Evolutionary conservation across 441 rosid species (phyloP), one percentile per base, ranked within the genome.

Genomic region (Brassica hybrid): DNA sequence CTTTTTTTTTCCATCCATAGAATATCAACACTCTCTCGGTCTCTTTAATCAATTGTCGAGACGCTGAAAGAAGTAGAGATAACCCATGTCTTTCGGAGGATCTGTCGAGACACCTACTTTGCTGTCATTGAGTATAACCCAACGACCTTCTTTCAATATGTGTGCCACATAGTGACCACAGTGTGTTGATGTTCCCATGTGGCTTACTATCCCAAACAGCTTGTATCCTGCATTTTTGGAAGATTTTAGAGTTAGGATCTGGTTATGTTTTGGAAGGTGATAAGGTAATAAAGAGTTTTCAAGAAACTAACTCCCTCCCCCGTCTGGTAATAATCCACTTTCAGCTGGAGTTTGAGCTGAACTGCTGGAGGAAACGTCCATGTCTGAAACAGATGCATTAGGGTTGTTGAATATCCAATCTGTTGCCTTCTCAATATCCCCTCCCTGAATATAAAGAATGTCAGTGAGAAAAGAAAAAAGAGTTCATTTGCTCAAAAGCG

Each of bases 361-460:
- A 73, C 73, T 85, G 84, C 84, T 83, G 4, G 95, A 87, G 72
- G 91, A 81, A 69, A 90, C 85, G 81, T 92, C 91, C 95, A 87
- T 89, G 77, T 92, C 90, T 13, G 96, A 80, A 67, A 71, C 79
- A 56, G 86, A 75, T 78, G 94, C 90, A 83, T 84, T 87, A 27
- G 98, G 97, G 81, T 87, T 94, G 84, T 81, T 92, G 81, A 93
- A 96, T 88, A 96, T 92, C 99, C 99, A 96, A 75, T 96, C 98
- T 64, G 99, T 92, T 73, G 99, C 99, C 4, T 85, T 94, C 85
- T 87, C 99, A 68, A 96, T 86, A 73, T 96, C 94, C 74, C 96
- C 94, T 66, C 91, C 96, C 98, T 96, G 88, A 18, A 50, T 78
- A 2, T 1, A 5, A 19, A 2, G 1, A 0, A 16, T 59, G 59